A percentile compares a stretch with the other conserved stretches of the same genome.
These are phyloP conservation scores for Voacanga thouarsii DNA, from an alignment of 257 asterid genomes.

Conservation along the genomic window DNA sequence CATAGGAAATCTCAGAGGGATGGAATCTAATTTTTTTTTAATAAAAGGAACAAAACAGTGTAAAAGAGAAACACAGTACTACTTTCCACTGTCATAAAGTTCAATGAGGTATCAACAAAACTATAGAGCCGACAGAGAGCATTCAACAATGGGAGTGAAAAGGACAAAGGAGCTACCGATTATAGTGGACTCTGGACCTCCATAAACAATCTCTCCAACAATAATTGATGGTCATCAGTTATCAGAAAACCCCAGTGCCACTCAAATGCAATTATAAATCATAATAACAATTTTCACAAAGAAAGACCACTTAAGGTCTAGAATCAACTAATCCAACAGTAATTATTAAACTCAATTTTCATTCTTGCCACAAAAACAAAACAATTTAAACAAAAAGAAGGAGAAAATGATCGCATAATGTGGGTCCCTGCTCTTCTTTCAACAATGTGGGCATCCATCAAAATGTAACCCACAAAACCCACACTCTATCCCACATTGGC, in stretches of 20 bases:
- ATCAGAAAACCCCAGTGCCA: slow-evolving; percentile 43
- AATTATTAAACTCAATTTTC: slow-evolving; percentile 15
- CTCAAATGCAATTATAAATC: slow-evolving; percentile 37
- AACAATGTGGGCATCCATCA: slow-evolving; percentile 53
- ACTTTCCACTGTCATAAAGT: slow-evolving; percentile 31
- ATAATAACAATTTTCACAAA: slow-evolving; percentile 27
- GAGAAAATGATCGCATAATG: slow-evolving; percentile 22
- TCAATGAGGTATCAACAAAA: slow-evolving; percentile 18
- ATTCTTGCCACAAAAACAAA: slow-evolving; percentile 7
- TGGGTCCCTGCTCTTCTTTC: slow-evolving; percentile 45
- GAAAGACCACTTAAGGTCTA: slow-evolving; percentile 21
- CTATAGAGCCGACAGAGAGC: slow-evolving; percentile 26
- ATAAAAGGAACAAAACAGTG: slow-evolving; percentile 12
- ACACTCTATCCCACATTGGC: too few relatives aligned
- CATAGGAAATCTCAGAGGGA: slow-evolving; percentile 9
- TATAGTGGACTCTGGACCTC: slow-evolving; percentile 52
- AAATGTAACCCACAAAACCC: slow-evolving; percentile 42
- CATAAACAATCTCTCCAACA: slow-evolving; percentile 44
- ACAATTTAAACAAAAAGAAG: slow-evolving; percentile 12
- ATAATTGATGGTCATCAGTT: slow-evolving; percentile 48
- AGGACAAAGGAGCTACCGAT: slow-evolving; percentile 44
- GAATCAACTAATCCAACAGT: slow-evolving; percentile 30
- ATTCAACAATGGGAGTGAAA: slow-evolving; percentile 33
- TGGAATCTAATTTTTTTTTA: slow-evolving; percentile 7
- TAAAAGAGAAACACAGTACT: slow-evolving; percentile 25